A percentile compares a stretch with the other conserved stretches of the same genome.
phyloP scores from a whole-genome alignment of 352 stramenopile species.

The Globisporangium uncinulatum region DNA sequence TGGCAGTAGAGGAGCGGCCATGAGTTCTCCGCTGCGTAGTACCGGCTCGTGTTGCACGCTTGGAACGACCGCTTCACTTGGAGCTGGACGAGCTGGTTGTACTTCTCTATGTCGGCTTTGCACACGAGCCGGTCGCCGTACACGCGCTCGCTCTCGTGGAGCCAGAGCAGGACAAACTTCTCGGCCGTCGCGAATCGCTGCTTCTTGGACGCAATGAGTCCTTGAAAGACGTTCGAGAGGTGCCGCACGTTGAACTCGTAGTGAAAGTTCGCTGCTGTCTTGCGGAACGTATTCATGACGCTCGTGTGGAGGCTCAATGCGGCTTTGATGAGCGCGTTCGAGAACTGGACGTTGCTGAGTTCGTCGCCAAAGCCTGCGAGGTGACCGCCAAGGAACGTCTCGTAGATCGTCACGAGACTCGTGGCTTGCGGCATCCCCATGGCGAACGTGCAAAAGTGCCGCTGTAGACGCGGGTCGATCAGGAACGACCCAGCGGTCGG shows the following conservation, averaged over 20 bases:
- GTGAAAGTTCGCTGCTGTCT: slow-evolving; percentile 96
- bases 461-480: slow-evolving; percentile 92
- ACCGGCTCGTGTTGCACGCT: slow-evolving; percentile 87
- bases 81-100: slow-evolving; percentile 91
- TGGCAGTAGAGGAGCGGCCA: slow-evolving; percentile 95
- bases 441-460: slow-evolving; percentile 95
- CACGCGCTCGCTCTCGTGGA: slow-evolving; percentile 95
- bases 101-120: slow-evolving; percentile 91
- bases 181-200: slow-evolving; percentile 88
- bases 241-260: slow-evolving; percentile 98
- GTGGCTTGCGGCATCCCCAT: slow-evolving; percentile 92
- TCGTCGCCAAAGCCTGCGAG: slow-evolving; percentile 89
- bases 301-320: slow-evolving; percentile 90
- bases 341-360: slow-evolving; percentile 82
- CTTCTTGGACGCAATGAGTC: slow-evolving; percentile 91
- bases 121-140: slow-evolving; percentile 94
- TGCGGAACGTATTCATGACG: slow-evolving; percentile 90
- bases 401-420: slow-evolving; percentile 94
- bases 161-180: slow-evolving; percentile 94
- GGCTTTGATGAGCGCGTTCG: slow-evolving; percentile 90
- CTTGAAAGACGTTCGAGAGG: slow-evolving; percentile 95
- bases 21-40: slow-evolving; percentile 93
- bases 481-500: slow-evolving; percentile 93
- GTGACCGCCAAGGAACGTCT: slow-evolving; percentile 94
- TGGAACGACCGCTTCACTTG: slow-evolving; percentile 94